These are phyloP conservation scores for Triticum turgidum DNA, from an alignment of 176 grass and related monocot species.

Conservation along the genomic window DNA sequence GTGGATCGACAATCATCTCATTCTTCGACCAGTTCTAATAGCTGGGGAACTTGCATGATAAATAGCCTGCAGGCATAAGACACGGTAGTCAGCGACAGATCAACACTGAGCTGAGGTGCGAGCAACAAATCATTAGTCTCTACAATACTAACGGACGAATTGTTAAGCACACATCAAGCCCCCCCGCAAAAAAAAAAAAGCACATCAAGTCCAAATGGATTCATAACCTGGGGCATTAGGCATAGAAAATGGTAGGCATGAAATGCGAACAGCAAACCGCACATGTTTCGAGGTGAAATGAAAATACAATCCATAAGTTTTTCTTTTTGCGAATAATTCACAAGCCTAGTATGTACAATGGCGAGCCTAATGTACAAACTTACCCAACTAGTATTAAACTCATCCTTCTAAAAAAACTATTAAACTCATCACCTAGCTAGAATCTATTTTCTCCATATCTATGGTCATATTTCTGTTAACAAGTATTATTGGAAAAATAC, in stretches of 20 bases:
- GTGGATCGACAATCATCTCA: neutral
- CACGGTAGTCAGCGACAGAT: neutral
- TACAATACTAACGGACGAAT: neutral
- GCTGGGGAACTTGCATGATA: slow-evolving; percentile 36
- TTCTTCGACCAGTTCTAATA: neutral
- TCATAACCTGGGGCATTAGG: neutral
- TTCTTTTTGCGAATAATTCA: neutral
- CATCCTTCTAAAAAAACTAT: no score
- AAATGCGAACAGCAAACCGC: neutral
- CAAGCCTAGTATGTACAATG: no score
- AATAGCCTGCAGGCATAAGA: slow-evolving; percentile 31
- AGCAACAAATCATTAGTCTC: neutral
- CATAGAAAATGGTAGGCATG: neutral
- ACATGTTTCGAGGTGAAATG: neutral
- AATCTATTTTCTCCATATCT: no score
- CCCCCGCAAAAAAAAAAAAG: no score
- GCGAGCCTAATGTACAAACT: no score
- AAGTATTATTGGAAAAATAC: no score
- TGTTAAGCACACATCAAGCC: no score
- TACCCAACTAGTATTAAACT: no score
- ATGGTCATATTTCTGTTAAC: no score
- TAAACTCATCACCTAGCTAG: no score
- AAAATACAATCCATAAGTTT: neutral
- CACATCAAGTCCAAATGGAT: no score
- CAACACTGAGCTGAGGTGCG: neutral